phyloP scores from a whole-genome alignment of 345 rosid species.

The Cardamine chenopodiifolia region DNA sequence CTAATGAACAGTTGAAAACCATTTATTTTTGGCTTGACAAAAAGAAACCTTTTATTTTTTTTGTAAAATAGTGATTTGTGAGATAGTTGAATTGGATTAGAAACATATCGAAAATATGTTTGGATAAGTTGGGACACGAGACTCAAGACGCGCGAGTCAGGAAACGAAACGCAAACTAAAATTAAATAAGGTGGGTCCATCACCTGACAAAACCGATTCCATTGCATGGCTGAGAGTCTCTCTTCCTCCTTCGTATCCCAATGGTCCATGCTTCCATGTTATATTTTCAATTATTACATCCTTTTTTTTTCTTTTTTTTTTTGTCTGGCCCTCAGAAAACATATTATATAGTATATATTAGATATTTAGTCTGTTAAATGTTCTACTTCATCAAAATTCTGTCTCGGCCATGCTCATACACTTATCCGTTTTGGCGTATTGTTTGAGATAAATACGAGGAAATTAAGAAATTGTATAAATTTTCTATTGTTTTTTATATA shows the following conservation, averaged over 20 bases:
- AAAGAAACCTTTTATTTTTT: neutral
- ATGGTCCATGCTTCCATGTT: slow-evolving; percentile 19
- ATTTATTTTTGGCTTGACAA: neutral
- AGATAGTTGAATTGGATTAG: neutral
- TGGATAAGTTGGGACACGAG: slow-evolving; percentile 32
- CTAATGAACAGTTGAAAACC: no score
- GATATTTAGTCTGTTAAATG: neutral
- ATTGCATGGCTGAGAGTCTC: slow-evolving; percentile 27
- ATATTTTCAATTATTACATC: slow-evolving; percentile 18
- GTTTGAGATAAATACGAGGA: neutral
- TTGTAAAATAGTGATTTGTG: neutral
- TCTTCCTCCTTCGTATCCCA: slow-evolving; percentile 4
- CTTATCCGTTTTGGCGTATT: neutral
- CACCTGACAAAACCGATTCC: slow-evolving; percentile 20
- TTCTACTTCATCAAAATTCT: neutral
- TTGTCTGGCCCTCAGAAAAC: neutral
- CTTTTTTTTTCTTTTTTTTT: neutral
- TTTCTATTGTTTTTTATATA: neutral
- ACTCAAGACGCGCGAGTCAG: slow-evolving; percentile 13
- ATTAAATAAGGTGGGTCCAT: slow-evolving; percentile 25
- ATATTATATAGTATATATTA: neutral
- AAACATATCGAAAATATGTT: neutral
- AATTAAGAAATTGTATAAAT: neutral
- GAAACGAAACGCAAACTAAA: slow-evolving; percentile 6
- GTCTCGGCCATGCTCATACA: neutral